Base-by-base conservation (phyloP, 345 rosid species). In the Brassica cretica region DNA sequence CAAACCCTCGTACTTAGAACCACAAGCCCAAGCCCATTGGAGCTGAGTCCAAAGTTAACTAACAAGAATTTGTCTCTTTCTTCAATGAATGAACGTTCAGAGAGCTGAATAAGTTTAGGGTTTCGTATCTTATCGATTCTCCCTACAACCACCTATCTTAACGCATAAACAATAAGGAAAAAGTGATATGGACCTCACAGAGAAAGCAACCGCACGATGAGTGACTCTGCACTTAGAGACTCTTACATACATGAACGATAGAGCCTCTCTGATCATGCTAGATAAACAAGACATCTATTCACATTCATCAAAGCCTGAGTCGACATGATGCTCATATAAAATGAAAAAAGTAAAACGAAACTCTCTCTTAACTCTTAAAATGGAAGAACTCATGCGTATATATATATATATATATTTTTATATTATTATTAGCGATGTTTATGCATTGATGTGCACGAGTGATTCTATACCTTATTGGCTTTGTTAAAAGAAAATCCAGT, bases 131-230 rank as follows among this genome's bases (percentile, higher is more conserved):
- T 41, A 41, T 41, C 12, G n/a, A 10, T 11, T 41, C 70, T 75
- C 79, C 80, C 66, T 18, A 58, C 70, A 39, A 68, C 75, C 76
- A 53, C 46, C 6, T 68, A 32, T 29, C 39, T 14, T 21, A 46
- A n/a, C 35, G 41, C 29, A 49, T 49, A 32, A 62, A 39, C 21
- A 59, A 60, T 41, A 68, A 12, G 44, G n/a, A 39, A 18, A 55
- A 55, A 18, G 60, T 6, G 10, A 51, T 6, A 53, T 53, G 24
- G 59, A 53, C 8, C 56, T 41, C 19, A 56, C 2, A 64, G 14
- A 69, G 5, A 70, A 44, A 67, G 73, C 60, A 60, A 76, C 69
- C 64, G 27, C 79, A 76, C 69, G 74, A 21, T 21, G 24, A 60
- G 79, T 25, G 2, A 60, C 35, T 44, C 12, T 68, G 63, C 79